Conservation (phyloP, 1,284 basidiomycete species). For the Cutaneotrichosporon sp. region DNA sequence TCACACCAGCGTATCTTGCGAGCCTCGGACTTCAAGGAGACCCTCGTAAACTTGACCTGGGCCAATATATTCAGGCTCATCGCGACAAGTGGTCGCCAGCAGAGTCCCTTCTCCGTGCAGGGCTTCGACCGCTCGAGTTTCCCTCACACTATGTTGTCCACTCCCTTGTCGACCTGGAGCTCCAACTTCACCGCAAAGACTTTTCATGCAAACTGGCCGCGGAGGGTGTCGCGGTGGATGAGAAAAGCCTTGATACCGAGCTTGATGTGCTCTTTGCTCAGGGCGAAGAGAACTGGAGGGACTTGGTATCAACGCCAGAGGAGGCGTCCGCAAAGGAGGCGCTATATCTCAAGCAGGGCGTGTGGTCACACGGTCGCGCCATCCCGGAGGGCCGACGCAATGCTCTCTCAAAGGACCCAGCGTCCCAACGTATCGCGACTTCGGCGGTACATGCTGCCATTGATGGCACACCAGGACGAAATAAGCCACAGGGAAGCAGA, state of each 20-base stretch:
- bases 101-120: conserved; percentile 28
- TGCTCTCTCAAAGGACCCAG: too few relatives aligned
- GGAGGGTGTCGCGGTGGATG: not conserved
- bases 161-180: conserved; percentile 18
- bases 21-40: conserved; percentile 25
- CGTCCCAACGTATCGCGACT: too few relatives aligned
- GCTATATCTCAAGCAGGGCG: not conserved
- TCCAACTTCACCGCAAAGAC: conserved; percentile 6
- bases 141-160: conserved; percentile 27
- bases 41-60: conserved; percentile 20
- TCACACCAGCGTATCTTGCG: conserved; percentile 22
- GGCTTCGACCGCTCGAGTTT: conserved; percentile 28
- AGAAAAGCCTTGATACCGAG: conserved; percentile 15
- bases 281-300: conserved; percentile 6
- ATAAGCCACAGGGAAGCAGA: not conserved
- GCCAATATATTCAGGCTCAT: conserved; percentile 19
- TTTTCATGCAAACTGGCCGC: conserved; percentile 4
- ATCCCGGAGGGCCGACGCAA: conserved; percentile 4
- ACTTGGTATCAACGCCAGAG: not conserved
- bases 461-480: too few relatives aligned
- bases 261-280: conserved; percentile 15
- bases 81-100: conserved; percentile 24
- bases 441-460: too few relatives aligned
- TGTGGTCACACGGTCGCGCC: conserved; percentile 1
- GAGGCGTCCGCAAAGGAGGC: conserved; percentile 5